Evolutionary conservation across 495 filamentous ascomycete species (phyloP).

Genomic region (Penicillium macrosclerotiorum): DNA sequence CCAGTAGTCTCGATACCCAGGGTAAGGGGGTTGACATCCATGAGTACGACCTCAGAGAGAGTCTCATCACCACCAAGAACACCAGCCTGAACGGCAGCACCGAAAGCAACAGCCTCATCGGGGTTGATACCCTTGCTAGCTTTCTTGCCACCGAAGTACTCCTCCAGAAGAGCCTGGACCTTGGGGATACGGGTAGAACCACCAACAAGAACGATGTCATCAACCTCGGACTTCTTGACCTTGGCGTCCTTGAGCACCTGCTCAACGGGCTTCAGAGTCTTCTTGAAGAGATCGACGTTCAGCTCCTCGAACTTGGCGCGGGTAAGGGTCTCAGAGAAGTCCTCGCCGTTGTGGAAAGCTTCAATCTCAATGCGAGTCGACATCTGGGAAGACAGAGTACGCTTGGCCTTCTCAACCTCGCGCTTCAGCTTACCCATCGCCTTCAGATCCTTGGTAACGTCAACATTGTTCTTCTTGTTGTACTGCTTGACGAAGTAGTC

Average conservation of each 20-base stretch:
- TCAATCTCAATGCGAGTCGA: slow-evolving; percentile 98
- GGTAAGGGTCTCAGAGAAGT: slow-evolving; percentile 98
- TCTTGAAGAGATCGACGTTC: slow-evolving; percentile 98
- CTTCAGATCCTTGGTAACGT: slow-evolving; percentile 94
- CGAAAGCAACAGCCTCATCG: slow-evolving; percentile 98
- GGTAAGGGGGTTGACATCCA: slow-evolving; percentile 96
- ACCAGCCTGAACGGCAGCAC: slow-evolving; percentile 96
- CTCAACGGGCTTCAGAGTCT: slow-evolving; percentile 98
- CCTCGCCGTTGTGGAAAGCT: slow-evolving; percentile 92
- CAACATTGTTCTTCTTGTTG: slow-evolving; percentile 96
- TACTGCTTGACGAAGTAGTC: slow-evolving; percentile 96
- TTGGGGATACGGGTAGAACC: slow-evolving; percentile 98
- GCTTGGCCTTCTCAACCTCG: slow-evolving; percentile 99
- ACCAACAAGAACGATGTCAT: slow-evolving; percentile 89
- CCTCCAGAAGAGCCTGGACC: slow-evolving; percentile 95
- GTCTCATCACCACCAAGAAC: slow-evolving; percentile 98
- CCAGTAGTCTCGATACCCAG: slow-evolving; percentile 99
- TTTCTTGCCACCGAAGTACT: slow-evolving; percentile 99
- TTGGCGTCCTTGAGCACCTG: slow-evolving; percentile 93
- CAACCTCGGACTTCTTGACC: slow-evolving; percentile 80
- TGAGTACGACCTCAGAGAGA: slow-evolving; percentile 89
- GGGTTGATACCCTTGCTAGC: slow-evolving; percentile 99
- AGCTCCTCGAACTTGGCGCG: slow-evolving; percentile 99
- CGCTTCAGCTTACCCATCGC: slow-evolving; percentile 99
- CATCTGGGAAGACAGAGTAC: slow-evolving; percentile 97